phyloP scores from a whole-genome alignment of 805 yeast genomes.

The Martiniozyma abietophila region DNA sequence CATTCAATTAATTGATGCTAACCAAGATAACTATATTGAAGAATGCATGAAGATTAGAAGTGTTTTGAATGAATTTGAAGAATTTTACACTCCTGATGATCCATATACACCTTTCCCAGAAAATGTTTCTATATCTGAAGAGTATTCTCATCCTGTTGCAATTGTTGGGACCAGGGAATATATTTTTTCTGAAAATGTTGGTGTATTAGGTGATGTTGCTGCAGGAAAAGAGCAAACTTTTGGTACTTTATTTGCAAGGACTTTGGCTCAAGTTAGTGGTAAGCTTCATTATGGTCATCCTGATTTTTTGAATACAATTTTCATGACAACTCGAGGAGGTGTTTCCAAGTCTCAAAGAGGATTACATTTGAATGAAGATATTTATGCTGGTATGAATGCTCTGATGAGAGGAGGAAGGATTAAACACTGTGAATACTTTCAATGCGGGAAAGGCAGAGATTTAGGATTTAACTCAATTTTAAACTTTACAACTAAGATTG shows the following conservation, averaged over 20 bases:
- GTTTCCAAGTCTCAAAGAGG: constrained; percentile 83
- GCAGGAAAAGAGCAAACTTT: constrained; percentile 88
- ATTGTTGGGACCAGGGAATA: constrained; percentile 84
- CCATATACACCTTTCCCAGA: constrained; percentile 15
- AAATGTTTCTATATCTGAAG: constrained; percentile 67
- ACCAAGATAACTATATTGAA: constrained; percentile 78
- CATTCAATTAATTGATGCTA: constrained; percentile 76
- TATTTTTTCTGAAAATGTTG: constrained; percentile 78
- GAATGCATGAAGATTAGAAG: constrained; percentile 80
- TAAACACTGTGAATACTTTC: constrained; percentile 80
- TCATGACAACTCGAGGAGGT: constrained; percentile 83
- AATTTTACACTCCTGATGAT: constrained; percentile 30
- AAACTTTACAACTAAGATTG: constrained; percentile 81
- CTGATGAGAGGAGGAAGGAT: constrained; percentile 78
- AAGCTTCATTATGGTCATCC: constrained; percentile 86
- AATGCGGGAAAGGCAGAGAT: constrained; percentile 89
- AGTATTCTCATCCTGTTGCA: constrained; percentile 71
- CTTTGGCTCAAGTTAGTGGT: constrained; percentile 78
- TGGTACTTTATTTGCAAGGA: constrained; percentile 78
- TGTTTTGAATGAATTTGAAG: constrained; percentile 76
- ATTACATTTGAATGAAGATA: constrained; percentile 78
- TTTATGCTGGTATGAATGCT: constrained; percentile 83
- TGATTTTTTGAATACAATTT: constrained; percentile 67
- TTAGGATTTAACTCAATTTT: constrained; percentile 79
- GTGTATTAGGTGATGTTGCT: constrained; percentile 81